These are phyloP conservation scores for Fusarium sp. DNA, from an alignment of 2,329 filamentous ascomycete genomes.

Conservation along the genomic window DNA sequence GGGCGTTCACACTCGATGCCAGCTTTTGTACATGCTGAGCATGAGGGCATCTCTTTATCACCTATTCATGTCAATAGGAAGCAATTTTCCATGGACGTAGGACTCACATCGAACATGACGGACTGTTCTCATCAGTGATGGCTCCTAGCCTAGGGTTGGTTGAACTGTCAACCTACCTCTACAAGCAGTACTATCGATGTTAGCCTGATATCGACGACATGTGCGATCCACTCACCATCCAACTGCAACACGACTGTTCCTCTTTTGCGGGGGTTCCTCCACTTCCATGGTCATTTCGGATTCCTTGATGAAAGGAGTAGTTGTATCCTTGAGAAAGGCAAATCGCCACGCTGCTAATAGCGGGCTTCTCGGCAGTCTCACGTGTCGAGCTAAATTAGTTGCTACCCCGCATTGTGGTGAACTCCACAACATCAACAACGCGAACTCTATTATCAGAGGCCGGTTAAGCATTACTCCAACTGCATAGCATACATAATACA, in stretches of 20 bases:
- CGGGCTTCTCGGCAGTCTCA: neutral
- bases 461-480: too few species aligned
- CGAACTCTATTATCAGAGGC: too few species aligned
- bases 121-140: neutral
- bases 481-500: too few species aligned
- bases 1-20: neutral
- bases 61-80: neutral
- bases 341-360: neutral
- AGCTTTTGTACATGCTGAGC: neutral
- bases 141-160: too few species aligned
- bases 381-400: neutral
- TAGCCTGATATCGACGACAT: neutral
- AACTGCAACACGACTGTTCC: conserved; percentile 1
- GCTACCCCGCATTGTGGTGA: neutral
- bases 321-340: neutral
- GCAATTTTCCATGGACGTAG: fast-evolving
- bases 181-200: neutral
- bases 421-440: neutral
- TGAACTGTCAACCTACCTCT: neutral
- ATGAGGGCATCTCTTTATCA: neutral
- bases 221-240: neutral
- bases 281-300: neutral
- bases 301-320: neutral
- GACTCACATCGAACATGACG: conserved; percentile 1
- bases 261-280: neutral